Evolutionary conservation across 2,329 filamentous ascomycete genomes (phyloP).

Genomic region (Curvularia sp.): DNA sequence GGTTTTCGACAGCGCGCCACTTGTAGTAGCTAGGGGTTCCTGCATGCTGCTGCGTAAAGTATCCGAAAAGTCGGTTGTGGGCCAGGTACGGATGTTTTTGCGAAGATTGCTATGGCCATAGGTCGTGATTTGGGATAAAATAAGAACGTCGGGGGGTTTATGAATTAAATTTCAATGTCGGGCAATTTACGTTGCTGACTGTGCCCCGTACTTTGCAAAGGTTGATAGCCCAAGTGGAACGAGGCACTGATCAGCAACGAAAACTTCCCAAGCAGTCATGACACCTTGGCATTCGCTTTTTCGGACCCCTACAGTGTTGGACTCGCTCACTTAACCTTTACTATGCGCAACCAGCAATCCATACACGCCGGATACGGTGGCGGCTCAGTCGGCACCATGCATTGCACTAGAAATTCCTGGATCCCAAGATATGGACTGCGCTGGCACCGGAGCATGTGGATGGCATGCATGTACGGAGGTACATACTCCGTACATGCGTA

Average conservation of each 20-base stretch:
- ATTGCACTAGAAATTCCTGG: not conserved
- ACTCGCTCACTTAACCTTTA: not conserved
- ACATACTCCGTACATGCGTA: no score
- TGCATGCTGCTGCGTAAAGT: not conserved
- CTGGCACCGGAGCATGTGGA: not conserved
- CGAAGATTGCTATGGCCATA: not conserved
- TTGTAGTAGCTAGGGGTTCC: not conserved
- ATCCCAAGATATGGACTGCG: not conserved
- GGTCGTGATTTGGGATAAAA: not conserved
- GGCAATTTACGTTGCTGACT: not conserved
- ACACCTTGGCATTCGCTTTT: slow-evolving; percentile 5
- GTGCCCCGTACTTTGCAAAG: not conserved
- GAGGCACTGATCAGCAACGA: no score
- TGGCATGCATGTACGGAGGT: not conserved
- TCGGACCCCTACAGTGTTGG: not conserved
- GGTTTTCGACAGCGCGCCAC: not conserved
- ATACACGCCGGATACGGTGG: not conserved
- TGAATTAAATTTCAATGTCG: not conserved
- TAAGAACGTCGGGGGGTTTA: not conserved
- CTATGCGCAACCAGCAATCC: not conserved
- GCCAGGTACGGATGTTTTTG: not conserved
- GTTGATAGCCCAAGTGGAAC: not conserved
- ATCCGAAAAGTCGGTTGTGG: not conserved
- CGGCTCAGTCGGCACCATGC: not conserved
- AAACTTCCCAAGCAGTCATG: not conserved